phyloP scores from a whole-genome alignment of 2,329 filamentous ascomycete species.

The Colletotrichum lindemuthianum region DNA sequence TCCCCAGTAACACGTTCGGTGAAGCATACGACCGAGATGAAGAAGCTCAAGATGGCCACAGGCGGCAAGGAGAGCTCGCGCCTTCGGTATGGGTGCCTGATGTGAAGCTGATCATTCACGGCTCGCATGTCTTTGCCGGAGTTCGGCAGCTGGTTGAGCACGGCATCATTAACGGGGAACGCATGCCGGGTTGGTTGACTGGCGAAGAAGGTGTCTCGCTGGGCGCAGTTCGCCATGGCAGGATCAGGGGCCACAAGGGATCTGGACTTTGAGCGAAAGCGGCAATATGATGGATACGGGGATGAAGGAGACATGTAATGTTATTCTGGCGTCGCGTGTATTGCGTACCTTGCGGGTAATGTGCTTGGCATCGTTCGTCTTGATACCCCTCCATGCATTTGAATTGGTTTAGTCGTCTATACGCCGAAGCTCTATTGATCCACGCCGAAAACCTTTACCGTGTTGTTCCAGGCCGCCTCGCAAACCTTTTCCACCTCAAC shows the following conservation, averaged over 20 bases:
- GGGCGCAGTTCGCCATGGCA: constrained; percentile 74
- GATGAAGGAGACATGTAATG: background rate
- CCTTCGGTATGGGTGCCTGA: constrained; percentile 62
- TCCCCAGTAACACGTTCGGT: constrained; percentile 50
- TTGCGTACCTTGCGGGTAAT: too few relatives aligned
- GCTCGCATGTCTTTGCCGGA: constrained; percentile 82
- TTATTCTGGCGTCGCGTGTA: too few relatives aligned
- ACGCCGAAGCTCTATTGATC: constrained; percentile 54
- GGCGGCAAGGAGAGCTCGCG: constrained; percentile 31
- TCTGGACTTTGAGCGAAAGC: constrained; percentile 56
- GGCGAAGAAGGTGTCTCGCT: constrained; percentile 84
- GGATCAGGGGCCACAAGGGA: constrained; percentile 68
- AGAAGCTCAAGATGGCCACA: constrained; percentile 40
- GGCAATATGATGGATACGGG: background rate
- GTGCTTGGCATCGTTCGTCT: background rate
- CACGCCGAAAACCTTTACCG: constrained; percentile 80
- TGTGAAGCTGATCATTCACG: constrained; percentile 75
- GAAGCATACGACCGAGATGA: constrained; percentile 39
- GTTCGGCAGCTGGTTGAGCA: constrained; percentile 80
- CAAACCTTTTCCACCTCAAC: constrained; percentile 83
- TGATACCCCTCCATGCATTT: constrained; percentile 25
- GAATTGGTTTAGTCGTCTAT: constrained; percentile 24
- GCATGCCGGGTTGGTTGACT: constrained; percentile 91
- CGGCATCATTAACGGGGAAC: constrained; percentile 78
- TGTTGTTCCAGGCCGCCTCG: constrained; percentile 88